Conservation (phyloP, 176 grass and related monocot species). For the Oryza coarctata region DNA sequence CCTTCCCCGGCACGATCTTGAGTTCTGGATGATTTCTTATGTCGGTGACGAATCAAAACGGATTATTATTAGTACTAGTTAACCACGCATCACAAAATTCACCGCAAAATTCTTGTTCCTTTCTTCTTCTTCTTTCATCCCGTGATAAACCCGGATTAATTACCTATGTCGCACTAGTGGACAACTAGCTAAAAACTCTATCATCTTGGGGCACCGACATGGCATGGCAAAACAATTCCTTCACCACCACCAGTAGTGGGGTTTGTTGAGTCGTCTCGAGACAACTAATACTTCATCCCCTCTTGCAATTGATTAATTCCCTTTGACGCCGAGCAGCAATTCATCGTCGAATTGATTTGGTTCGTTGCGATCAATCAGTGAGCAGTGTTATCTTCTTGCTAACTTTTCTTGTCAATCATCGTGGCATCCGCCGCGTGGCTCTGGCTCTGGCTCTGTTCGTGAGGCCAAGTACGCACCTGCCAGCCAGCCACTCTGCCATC, state of each 20-base stretch:
- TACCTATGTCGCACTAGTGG: too few species aligned
- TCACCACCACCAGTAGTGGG: neutral
- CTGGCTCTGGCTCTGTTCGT: neutral
- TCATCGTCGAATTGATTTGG: neutral
- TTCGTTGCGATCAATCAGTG: neutral
- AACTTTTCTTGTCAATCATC: neutral
- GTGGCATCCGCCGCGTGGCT: neutral
- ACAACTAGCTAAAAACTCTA: neutral
- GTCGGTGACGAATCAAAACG: neutral
- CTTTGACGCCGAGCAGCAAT: neutral
- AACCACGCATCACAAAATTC: neutral
- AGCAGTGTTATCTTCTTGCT: neutral
- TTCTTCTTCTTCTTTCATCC: neutral
- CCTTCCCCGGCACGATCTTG: neutral
- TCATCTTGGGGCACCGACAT: neutral
- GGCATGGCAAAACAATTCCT: neutral
- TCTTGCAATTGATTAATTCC: neutral
- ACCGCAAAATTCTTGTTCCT: neutral
- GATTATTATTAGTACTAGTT: neutral
- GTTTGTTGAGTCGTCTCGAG: neutral
- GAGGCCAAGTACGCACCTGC: neutral
- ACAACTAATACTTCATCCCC: neutral
- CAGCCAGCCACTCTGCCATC: neutral
- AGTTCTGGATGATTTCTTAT: neutral
- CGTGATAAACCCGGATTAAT: neutral